phyloP scores from a whole-genome alignment of 352 stramenopile species.

The Pythium rhizo-oryzae region DNA sequence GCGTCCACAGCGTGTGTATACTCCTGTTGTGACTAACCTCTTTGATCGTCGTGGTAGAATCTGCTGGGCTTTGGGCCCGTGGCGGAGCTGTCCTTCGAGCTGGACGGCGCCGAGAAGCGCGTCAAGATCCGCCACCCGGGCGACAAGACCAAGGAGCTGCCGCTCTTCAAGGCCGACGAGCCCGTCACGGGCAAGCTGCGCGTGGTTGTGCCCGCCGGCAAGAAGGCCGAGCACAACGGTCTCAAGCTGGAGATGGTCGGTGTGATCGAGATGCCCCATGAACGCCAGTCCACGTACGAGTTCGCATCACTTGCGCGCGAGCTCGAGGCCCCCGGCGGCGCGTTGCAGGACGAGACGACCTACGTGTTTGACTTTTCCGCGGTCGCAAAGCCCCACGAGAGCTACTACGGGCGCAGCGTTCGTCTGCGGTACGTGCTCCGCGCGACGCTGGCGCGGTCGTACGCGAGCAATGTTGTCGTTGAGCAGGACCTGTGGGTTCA shows the following conservation, averaged over 20 bases:
- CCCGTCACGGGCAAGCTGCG: slow-evolving; percentile 65
- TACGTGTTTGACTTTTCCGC: slow-evolving; percentile 95
- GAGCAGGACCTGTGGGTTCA: slow-evolving; percentile 97
- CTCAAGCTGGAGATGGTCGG: slow-evolving; percentile 97
- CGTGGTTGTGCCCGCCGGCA: slow-evolving; percentile 81
- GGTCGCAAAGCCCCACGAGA: slow-evolving; percentile 96
- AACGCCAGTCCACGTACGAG: slow-evolving; percentile 85
- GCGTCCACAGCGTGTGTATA: neutral
- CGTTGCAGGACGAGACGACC: slow-evolving; percentile 46
- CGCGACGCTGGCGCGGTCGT: slow-evolving; percentile 92
- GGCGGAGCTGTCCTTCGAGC: slow-evolving; percentile 41
- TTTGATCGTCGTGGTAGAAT: slow-evolving; percentile 31
- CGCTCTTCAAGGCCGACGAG: slow-evolving; percentile 60
- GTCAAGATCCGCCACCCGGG: slow-evolving; percentile 30
- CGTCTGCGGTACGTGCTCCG: slow-evolving; percentile 96
- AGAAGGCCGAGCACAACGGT: slow-evolving; percentile 95
- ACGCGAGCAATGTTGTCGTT: slow-evolving; percentile 88
- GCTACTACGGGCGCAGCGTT: slow-evolving; percentile 96
- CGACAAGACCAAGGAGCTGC: slow-evolving; percentile 42
- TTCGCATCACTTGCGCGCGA: slow-evolving; percentile 93
- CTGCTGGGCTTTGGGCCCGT: slow-evolving; percentile 59
- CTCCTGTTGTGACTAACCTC: too few species aligned
- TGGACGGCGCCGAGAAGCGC: slow-evolving; percentile 40
- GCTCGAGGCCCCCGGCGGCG: slow-evolving; percentile 80
- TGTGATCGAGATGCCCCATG: slow-evolving; percentile 90